A percentile compares a stretch with the other conserved stretches of the same genome.
Evolutionary conservation across 2,329 filamentous ascomycete species (phyloP).

Genomic region (Cryphonectria carpinicola): DNA sequence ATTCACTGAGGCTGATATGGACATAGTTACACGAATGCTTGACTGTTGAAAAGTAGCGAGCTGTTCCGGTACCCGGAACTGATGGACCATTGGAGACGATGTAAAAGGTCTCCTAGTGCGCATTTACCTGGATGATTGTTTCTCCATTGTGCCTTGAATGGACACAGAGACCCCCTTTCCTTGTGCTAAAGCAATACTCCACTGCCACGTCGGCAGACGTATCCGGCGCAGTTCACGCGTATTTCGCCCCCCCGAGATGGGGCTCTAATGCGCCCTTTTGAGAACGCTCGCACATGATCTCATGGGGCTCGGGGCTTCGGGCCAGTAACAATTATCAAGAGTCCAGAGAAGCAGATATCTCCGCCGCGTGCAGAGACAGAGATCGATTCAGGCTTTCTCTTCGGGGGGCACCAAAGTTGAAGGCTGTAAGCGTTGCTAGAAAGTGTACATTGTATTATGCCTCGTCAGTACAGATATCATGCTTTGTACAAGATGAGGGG

Average conservation of each 20-base stretch:
- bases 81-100: slow-evolving; percentile 35
- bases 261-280: not conserved
- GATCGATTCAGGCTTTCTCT: not conserved
- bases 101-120: slow-evolving; percentile 38
- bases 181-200: not conserved
- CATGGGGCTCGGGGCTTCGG: not conserved
- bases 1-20: not conserved
- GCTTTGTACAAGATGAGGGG: too few relatives aligned
- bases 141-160: not conserved
- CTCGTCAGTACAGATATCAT: slow-evolving; percentile 32
- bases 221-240: not conserved
- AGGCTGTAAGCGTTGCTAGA: not conserved
- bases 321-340: not conserved
- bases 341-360: not conserved
- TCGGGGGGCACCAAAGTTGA: too few relatives aligned
- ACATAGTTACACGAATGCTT: not conserved
- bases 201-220: not conserved
- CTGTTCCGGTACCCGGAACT: not conserved
- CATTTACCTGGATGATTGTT: not conserved
- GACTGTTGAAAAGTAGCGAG: not conserved
- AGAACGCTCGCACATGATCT: not conserved
- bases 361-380: not conserved
- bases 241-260: not conserved
- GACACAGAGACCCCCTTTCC: not conserved
- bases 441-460: slow-evolving; percentile 47